phyloP scores from a whole-genome alignment of 495 filamentous ascomycete genomes.

The Talaromyces stipitatus region DNA sequence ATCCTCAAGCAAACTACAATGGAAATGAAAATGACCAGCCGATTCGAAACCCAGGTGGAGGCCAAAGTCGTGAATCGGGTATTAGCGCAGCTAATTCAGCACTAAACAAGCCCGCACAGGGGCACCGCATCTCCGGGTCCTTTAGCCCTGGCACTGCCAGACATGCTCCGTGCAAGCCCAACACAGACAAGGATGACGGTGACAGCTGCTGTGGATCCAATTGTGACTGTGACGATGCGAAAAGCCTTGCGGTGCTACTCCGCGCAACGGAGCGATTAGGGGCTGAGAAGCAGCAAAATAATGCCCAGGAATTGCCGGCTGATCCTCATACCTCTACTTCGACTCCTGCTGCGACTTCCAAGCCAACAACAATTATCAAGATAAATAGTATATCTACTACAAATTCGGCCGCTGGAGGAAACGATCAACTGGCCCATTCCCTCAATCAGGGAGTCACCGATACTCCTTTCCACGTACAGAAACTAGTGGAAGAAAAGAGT shows the following conservation, averaged over 20 bases:
- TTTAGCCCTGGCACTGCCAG: neutral
- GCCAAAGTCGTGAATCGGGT: neutral
- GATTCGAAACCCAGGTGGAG: neutral
- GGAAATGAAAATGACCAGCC: neutral
- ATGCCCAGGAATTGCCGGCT: neutral
- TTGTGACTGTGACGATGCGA: constrained; percentile 3
- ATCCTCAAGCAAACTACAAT: neutral
- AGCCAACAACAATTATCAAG: neutral
- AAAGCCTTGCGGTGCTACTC: constrained; percentile 5
- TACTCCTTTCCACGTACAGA: neutral
- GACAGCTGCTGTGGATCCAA: constrained; percentile 1
- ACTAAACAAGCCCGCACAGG: neutral
- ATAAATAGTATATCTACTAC: neutral
- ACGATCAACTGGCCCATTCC: neutral
- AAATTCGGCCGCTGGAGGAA: neutral
- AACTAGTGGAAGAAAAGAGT: neutral
- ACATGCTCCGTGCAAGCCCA: neutral
- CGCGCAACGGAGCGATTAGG: constrained; percentile 3
- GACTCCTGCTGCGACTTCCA: neutral
- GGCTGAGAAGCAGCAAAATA: neutral
- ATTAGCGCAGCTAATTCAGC: neutral
- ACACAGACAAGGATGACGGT: neutral
- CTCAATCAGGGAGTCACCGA: constrained; percentile 6
- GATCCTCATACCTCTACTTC: neutral
- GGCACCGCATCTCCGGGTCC: neutral